phyloP scores from a whole-genome alignment of 2,329 filamentous ascomycete species.

The Hirsutella thompsonii region DNA sequence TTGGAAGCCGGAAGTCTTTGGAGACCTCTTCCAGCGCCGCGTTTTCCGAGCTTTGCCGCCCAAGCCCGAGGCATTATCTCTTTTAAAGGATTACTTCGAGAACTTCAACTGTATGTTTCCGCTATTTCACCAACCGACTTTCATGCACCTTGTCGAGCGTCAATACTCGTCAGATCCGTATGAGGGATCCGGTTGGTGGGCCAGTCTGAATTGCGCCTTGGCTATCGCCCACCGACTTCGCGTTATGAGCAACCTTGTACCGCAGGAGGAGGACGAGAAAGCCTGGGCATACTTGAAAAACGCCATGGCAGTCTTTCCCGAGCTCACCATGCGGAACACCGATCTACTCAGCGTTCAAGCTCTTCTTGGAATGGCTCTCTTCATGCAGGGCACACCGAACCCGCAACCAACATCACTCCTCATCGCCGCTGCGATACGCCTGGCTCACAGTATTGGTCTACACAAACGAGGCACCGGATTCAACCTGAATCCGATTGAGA shows the following conservation, averaged over 20 bases:
- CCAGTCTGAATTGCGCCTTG: constrained; percentile 82
- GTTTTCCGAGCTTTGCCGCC: constrained; percentile 74
- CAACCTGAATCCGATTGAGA: constrained; percentile 84
- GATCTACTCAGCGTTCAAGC: constrained; percentile 92
- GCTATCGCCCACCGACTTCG: constrained; percentile 88
- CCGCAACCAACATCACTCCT: constrained; percentile 89
- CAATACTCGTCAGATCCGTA: constrained; percentile 92
- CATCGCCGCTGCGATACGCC: constrained; percentile 76
- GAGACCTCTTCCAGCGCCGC: constrained; percentile 76
- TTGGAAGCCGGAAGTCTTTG: constrained; percentile 97
- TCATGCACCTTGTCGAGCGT: constrained; percentile 91
- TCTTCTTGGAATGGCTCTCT: constrained; percentile 82
- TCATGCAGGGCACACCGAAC: constrained; percentile 92
- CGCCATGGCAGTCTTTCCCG: constrained; percentile 82
- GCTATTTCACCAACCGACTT: constrained; percentile 92
- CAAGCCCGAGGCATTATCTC: constrained; percentile 74
- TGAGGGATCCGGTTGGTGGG: constrained; percentile 96
- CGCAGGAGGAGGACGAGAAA: constrained; percentile 83
- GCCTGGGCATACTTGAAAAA: constrained; percentile 97
- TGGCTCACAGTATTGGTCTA: constrained; percentile 87
- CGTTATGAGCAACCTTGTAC: constrained; percentile 89
- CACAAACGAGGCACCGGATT: constrained; percentile 91
- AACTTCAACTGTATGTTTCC: constrained; percentile 99
- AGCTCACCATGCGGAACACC: constrained; percentile 90
- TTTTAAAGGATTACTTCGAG: constrained; percentile 90